Conservation (phyloP, 108 stramenopile genomes). For the Cyclostephanos tholiformis region DNA sequence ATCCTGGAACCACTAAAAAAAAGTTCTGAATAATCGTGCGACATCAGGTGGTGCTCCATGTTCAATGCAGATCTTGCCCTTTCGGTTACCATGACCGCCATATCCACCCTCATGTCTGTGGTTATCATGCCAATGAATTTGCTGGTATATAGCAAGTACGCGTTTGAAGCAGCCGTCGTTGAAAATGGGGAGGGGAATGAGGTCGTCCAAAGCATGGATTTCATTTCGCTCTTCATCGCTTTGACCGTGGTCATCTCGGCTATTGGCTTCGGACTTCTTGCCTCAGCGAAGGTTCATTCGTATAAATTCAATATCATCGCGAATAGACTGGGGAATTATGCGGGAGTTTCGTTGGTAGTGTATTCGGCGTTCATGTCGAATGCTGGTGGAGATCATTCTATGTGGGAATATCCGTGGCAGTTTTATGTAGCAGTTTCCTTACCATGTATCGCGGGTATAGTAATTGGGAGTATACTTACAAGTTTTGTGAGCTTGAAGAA, state of each 20-base stretch:
- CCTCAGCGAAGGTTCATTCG: conserved; percentile 55
- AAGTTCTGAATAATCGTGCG: not conserved
- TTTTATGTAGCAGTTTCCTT: conserved; percentile 78
- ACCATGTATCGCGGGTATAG: conserved; percentile 69
- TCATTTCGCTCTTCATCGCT: conserved; percentile 67
- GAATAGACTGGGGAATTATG: conserved; percentile 71
- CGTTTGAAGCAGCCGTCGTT: conserved; percentile 63
- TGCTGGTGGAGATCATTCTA: conserved; percentile 54
- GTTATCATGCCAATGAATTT: conserved; percentile 82
- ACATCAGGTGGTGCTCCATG: conserved; percentile 60
- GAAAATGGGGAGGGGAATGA: conserved; percentile 48
- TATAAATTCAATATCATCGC: conserved; percentile 64
- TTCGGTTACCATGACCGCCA: conserved; percentile 85
- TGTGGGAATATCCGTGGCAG: conserved; percentile 78
- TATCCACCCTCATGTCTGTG: conserved; percentile 71
- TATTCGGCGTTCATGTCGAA: conserved; percentile 71
- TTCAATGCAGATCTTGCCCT: conserved; percentile 91
- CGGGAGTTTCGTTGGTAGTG: conserved; percentile 69
- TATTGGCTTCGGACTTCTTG: conserved; percentile 66
- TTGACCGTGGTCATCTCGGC: conserved; percentile 74
- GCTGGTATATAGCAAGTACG: conserved; percentile 66
- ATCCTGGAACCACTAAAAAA: not conserved
- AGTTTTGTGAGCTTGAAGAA: conserved; percentile 51
- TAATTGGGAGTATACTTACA: conserved; percentile 60
- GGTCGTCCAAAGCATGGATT: conserved; percentile 66